Base-by-base conservation (phyloP, 1,284 basidiomycete species). In the Trichosporon ovoides region DNA sequence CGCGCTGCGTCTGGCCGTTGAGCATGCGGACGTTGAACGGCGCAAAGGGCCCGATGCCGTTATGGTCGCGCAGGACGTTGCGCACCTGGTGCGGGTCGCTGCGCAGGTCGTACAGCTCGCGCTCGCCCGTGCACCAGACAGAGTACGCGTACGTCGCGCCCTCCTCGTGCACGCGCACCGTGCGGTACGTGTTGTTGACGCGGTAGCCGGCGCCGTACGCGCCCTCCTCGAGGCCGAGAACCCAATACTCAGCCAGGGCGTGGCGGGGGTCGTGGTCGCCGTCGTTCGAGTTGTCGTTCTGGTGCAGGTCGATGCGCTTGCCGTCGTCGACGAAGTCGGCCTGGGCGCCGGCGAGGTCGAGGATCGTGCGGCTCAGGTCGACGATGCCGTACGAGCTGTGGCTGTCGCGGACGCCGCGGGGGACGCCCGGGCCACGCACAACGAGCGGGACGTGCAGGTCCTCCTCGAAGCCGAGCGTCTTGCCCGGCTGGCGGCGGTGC, bases 71-170 rank as follows among this genome's bases (percentile, higher is more conserved):
- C 22, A 68, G 57, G 7, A 72, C 58, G 58, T 73, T 74, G 63
- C 57, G 34, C 43, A 73, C 59, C 48, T 73, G 71, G 53, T 71
- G 56, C 5, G 73, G 69, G 57, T 73, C 71, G 19, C 40, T 48
- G 49, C 38, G 48, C 18, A 73, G 63, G 59, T 73, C 62, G 62
- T 73, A 73, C 38, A 74, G 64, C 61, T 74, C 73, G 19, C 68
- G 65, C 52, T 74, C 73, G 37, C 73, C 71, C 0, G 71, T 73
- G 57, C 73, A 74, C 73, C 73, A 74, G 18, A 73, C 73, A 0
- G 67, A 64, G 59, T 73, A 74, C 7, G 62, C 64, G 53, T 56
- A 70, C 10, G 61, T 63, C 31, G 52, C 51, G 24, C 63, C 62
- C 61, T 68, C 64, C 12, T 68, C 64, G 9, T 31, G 28, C 28